Evolutionary conservation across 441 rosid genomes (phyloP), one percentile per base, ranked within the genome.

Genomic region (Gossypium davidsonii): DNA sequence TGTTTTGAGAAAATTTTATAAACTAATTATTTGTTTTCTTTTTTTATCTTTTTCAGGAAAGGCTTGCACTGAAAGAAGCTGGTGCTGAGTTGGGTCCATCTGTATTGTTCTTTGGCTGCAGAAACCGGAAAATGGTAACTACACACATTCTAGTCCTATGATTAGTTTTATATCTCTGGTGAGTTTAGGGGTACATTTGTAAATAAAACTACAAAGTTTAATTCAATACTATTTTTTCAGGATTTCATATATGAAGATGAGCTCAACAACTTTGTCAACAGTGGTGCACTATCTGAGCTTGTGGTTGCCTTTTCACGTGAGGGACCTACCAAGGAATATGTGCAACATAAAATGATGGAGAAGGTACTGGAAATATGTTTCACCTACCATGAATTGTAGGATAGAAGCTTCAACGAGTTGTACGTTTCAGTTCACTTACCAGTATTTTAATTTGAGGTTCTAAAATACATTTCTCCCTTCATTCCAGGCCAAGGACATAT

Each of bases 171-270:
- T 20, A 12, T 18, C 21, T 42, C 14, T 5, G 10, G 53, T 44
- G 25, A 20, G 18, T 60, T 61, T 62, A 4, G 71, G 58, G 57
- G 15, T 67, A 51, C 12, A 37, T 53, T 12, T 63, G n/a, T 3
- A 11, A 23, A 53, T 59, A 46, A 67, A 6, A 59, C 26, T 77
- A 9, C 4, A 20, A 21, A 58, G 31, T 20, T 46, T 67, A 9
- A 72, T 31, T 11, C 25, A 15, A 3, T 44, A 18, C 23, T 18
- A 7, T 18, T 5, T 37, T 42, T 61, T 59, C 82, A 95, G 98
- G 99, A 95, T 82, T 93, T 81, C 81, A 93, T 95, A 76, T 95
- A 95, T 59, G 88, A 95, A 82, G 91, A 95, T 23, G 97, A 95
- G 78, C 92, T 93, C 79, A 78, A 85, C 82, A 76, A 81, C 76